Conservation (phyloP, 306 rosid genomes). For the Glycine soja region DNA sequence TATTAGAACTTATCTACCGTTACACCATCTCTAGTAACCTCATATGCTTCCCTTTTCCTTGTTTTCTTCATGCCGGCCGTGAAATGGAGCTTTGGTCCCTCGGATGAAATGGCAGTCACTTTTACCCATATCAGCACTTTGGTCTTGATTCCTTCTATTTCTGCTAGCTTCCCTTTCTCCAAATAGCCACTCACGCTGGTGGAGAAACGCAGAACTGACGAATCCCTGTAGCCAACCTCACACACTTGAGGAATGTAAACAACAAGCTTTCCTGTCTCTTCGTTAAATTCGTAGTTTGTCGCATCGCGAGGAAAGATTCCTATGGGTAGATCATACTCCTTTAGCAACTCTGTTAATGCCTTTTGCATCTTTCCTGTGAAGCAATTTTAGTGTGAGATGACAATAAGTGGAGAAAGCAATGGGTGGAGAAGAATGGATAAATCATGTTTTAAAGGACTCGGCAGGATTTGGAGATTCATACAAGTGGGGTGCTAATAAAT, state of each 20-base stretch:
- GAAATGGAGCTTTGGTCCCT: constrained; percentile 84
- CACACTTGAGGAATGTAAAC: constrained; percentile 74
- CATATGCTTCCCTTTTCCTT: constrained; percentile 88
- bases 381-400: neutral
- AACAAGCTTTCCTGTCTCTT: constrained; percentile 80
- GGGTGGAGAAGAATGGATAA: constrained; percentile 2
- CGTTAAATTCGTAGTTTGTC: constrained; percentile 91
- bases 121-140: constrained; percentile 95
- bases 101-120: constrained; percentile 72
- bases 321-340: constrained; percentile 79
- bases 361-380: constrained; percentile 91
- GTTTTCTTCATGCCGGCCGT: constrained; percentile 87
- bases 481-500: neutral
- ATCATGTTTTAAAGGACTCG: neutral
- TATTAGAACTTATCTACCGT: constrained; percentile 72
- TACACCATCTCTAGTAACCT: constrained; percentile 83
- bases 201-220: constrained; percentile 80
- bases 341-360: constrained; percentile 78
- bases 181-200: constrained; percentile 77
- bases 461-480: neutral
- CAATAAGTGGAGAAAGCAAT: neutral
- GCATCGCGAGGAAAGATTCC: constrained; percentile 95
- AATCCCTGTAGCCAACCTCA: constrained; percentile 90
- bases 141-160: constrained; percentile 90
- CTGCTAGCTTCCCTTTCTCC: constrained; percentile 91